Evolutionary conservation across 2,329 filamentous ascomycete genomes (phyloP), one percentile per base, ranked within the genome.

Genomic region (Aspergillus viridinutans): DNA sequence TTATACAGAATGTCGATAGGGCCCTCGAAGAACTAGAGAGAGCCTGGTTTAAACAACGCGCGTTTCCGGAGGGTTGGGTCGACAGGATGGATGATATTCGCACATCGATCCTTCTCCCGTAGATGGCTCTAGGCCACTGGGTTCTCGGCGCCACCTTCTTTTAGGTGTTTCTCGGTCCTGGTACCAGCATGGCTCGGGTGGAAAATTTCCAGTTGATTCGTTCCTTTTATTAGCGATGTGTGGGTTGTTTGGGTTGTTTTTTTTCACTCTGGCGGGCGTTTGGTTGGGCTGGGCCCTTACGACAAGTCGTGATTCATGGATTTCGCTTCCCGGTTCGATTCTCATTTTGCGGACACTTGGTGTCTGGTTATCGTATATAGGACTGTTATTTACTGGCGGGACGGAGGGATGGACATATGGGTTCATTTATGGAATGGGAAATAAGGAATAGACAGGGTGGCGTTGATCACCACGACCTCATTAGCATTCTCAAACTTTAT

Each of bases 11-110:
- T 35, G 69, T 71, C 3, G 69, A 70, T 21, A 69, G 65, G 53
- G 66, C 57, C 12, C 64, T 71, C 2, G 69, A 70, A 28, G 59
- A 65, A n/a, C 54, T 72, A 2, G 69, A 72, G 49, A 56, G 58
- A 7, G 56, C 64, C 5, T 72, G 69, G 69, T 70, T 71, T 55
- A 71, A 71, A 49, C 66, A 66, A 52, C 68, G 68, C 17, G 58
- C 67, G 3, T 72, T 71, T 50, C 70, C 69, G 5, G 64, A 68
- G 12, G 70, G 68, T 5, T 72, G 70, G 70, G 61, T 65, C 2
- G 65, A 69, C 40, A 69, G 64, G 2, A 64, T 72, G 63, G 65
- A 71, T 29, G 69, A 72, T 47, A 61, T 72, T 10, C 69, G 70
- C 43, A 67, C 69, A 2, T 68, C 69, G 40, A 69, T 72, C 43